Percentiles rank a stretch among this genome's conserved stretches.
Conservation (phyloP, 2,329 filamentous ascomycete species). For the Simplicillium aogashimaense region DNA sequence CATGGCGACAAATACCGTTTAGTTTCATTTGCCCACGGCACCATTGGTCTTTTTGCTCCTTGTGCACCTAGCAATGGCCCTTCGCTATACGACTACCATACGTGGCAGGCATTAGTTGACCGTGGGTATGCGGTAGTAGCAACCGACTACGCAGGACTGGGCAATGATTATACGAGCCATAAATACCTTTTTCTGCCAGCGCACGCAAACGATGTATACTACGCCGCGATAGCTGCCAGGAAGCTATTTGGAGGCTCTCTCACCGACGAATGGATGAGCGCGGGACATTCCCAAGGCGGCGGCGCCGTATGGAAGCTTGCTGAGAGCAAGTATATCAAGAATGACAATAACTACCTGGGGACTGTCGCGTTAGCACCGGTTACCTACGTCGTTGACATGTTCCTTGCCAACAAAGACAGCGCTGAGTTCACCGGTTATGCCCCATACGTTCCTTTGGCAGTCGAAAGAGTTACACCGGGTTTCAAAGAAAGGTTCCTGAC, state of each 20-base stretch:
- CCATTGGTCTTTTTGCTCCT: constrained; percentile 5
- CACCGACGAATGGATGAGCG: constrained; percentile 4
- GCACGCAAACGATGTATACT: constrained; percentile 8
- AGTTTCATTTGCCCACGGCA: constrained; percentile 9
- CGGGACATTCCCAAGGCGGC: constrained; percentile 9
- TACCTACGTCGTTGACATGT: constrained; percentile 3
- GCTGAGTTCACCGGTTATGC: constrained; percentile 1
- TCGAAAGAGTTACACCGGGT: constrained; percentile 1
- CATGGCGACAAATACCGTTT: background rate
- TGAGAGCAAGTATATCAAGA: constrained; percentile 3
- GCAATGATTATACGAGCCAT: constrained; percentile 8
- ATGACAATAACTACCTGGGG: constrained; percentile 1
- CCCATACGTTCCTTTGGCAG: constrained; percentile 2
- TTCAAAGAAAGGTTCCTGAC: background rate
- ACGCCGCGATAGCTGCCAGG: constrained; percentile 4
- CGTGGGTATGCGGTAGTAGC: constrained; percentile 9
- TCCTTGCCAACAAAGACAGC: background rate
- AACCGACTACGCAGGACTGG: constrained; percentile 11
- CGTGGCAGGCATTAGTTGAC: constrained; percentile 5
- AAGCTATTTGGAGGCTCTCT: constrained; percentile 4
- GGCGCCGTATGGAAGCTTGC: constrained; percentile 9
- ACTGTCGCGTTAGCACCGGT: constrained; percentile 1
- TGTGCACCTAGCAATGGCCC: constrained; percentile 8
- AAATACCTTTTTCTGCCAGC: constrained; percentile 7
- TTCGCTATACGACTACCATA: constrained; percentile 5